Evolutionary conservation across 1,284 basidiomycete species (phyloP), one percentile per base, ranked within the genome.

Genomic region (Leccinum ponderosum): DNA sequence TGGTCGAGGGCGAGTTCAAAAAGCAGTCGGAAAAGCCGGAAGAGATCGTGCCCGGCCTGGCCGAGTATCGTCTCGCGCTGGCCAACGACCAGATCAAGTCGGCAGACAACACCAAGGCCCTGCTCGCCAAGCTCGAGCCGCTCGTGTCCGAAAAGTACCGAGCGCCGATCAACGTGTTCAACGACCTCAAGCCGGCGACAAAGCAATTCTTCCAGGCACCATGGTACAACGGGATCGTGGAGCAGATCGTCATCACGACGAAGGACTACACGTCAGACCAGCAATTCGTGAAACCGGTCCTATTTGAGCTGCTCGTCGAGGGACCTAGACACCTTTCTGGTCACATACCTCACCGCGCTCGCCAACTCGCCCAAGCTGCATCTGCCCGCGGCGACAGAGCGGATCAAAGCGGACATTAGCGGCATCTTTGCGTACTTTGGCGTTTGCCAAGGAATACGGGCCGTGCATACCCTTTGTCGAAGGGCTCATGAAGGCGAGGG

Each of bases 51-150:
- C n/a, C n/a, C n/a, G n/a, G 20, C 20, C 20, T 20, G 20, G 94
- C 95, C 62, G 97, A 98, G 78, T 99, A 99, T 77, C 89, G 92
- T 71, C 96, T 99, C 70, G 96, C 96, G 20, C 86, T 99, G n/a
- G 96, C 96, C 56, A 99, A 99, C 78, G 97, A 99, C 78, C 95
- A 98, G 77, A 89, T 99, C 78, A 97, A 96, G 76, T 93, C 89
- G 4, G 97, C 97, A 11, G 96, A 99, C 74, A 96, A 92, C 71
- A 87, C 91, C 9, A 96, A 99, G 77, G 85, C 89, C 1, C 82
- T 99, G 4, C 87, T 93, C 35, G 86, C 83, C 8, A 89, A 96
- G 51, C 80, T 99, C 33, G 97, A 98, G 77, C 87, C 91, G 3
- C 85, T 97, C 59, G 97, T 99, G 3, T 94, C 91, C 15, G 90